phyloP scores from a whole-genome alignment of 2,329 filamentous ascomycete species.

The Leptographium galeiforme region DNA sequence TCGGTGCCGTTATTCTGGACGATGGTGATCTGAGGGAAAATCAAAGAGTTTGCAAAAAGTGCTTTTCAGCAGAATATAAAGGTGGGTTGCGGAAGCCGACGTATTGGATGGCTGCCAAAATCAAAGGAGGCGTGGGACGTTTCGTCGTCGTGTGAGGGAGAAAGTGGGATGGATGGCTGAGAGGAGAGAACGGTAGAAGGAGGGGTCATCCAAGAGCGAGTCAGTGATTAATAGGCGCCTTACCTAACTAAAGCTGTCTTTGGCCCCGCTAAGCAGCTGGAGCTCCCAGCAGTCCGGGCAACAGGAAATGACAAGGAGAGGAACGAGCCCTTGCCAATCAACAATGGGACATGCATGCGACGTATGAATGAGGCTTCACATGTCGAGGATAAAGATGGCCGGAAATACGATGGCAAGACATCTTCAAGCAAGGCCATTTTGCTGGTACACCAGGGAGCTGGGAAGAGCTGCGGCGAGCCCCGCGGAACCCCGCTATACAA shows the following conservation, averaged over 20 bases:
- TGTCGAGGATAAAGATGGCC: too few relatives aligned
- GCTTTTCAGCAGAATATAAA: neutral
- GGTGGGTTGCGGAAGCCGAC: neutral
- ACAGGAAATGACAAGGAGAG: neutral
- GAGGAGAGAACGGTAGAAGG: constrained; percentile 1
- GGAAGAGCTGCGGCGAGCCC: too few relatives aligned
- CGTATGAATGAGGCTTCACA: too few relatives aligned
- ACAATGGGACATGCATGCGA: too few relatives aligned
- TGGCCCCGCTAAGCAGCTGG: constrained; percentile 1
- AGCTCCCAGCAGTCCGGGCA: constrained; percentile 1
- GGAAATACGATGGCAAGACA: too few relatives aligned
- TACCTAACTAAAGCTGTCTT: constrained; percentile 1
- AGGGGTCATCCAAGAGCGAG: neutral
- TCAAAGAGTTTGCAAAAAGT: neutral
- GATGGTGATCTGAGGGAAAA: neutral
- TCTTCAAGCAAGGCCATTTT: too few relatives aligned
- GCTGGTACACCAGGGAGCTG: too few relatives aligned
- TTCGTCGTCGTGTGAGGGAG: constrained; percentile 4
- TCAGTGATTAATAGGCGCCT: neutral
- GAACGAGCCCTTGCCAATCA: neutral
- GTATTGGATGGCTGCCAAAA: neutral
- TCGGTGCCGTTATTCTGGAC: neutral
- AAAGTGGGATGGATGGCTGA: constrained; percentile 6
- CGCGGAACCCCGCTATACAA: too few relatives aligned
- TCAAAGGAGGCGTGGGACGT: constrained; percentile 6